These are phyloP conservation scores for Murraya koenigii DNA, from an alignment of 345 rosid species.

Conservation along the genomic window DNA sequence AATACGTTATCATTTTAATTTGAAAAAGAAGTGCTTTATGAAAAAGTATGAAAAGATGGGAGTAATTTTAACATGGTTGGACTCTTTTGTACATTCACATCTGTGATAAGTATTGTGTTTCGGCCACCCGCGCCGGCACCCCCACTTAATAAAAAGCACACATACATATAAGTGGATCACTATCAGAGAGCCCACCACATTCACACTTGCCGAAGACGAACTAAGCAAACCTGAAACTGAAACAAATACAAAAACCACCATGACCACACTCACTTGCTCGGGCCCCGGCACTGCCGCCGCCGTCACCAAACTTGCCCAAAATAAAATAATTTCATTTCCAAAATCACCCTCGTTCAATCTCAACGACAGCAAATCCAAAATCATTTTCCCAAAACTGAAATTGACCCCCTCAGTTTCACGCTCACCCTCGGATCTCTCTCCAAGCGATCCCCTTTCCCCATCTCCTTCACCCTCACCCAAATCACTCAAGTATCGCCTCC, in stretches of 20 bases:
- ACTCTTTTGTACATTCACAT: no score
- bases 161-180: background rate
- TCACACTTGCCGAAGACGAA: background rate
- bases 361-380: slow-evolving; percentile 27
- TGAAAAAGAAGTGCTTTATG: no score
- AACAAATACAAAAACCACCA: background rate
- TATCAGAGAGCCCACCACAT: background rate
- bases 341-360: background rate
- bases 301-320: slow-evolving; percentile 13
- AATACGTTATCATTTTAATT: no score
- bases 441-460: slow-evolving; percentile 19
- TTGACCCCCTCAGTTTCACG: slow-evolving; percentile 21
- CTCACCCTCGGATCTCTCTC: slow-evolving; percentile 27
- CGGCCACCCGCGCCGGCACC: no score
- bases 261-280: slow-evolving; percentile 20
- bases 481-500: slow-evolving; percentile 75
- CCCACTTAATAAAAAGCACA: no score
- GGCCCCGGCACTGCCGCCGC: background rate
- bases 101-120: no score
- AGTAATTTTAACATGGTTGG: no score
- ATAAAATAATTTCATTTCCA: background rate
- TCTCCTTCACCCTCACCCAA: slow-evolving; percentile 2
- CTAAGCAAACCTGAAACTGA: background rate
- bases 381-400: slow-evolving; percentile 22
- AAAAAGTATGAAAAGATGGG: no score